Base-by-base conservation (phyloP, 2,329 filamentous ascomycete species). In the Colletotrichum lentis region DNA sequence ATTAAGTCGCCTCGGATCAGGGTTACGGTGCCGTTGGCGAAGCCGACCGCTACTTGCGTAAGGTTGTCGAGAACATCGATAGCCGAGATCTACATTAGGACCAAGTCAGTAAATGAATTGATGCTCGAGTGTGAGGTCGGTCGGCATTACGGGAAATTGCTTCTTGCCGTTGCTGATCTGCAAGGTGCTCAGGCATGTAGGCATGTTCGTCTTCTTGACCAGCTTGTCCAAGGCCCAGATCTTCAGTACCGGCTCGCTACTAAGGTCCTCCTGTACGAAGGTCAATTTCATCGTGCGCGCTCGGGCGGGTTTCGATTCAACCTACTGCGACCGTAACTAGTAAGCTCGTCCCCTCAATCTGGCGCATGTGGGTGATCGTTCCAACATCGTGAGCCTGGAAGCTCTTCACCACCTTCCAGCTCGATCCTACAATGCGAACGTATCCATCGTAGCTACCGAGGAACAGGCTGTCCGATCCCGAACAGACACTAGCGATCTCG, bases 141-240 rank as follows among this genome's bases (percentile, higher is more conserved):
- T 24, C 0, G 22, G 57, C 24, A 87, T 73, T 78, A 93, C 92
- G n/a, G 96, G 96, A 78, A 97, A 98, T 73, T 92, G 93, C 76
- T 95, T 94, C 76, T 92, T 88, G 47, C 92, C 94, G 81, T 98
- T 98, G 77, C 94, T 92, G 71, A 99, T 91, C 24, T 86, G 89
- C 59, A 97, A 81, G 1, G 91, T 96, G 76, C 93, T 97, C 72
- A 97, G 85, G 77, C 96, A 98, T 46, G 90, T 92, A 18, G 96
- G 96, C 70, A 91, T 84, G 49, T 94, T 94, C 5, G 93, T 96
- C 85, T 96, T 98, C 85, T 96, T 98, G 72, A 97, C 93, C 4
- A 91, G 86, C 80, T 94, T 96, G 77, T 98, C 94, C 73, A 99
- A 84, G 24, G 93, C 95, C 96, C 96, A 99, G n/a, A 98, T 95